These are phyloP conservation scores for Apophysomyces variabilis DNA, from an alignment of 371 early-diverging fungal genomes.

Conservation along the genomic window DNA sequence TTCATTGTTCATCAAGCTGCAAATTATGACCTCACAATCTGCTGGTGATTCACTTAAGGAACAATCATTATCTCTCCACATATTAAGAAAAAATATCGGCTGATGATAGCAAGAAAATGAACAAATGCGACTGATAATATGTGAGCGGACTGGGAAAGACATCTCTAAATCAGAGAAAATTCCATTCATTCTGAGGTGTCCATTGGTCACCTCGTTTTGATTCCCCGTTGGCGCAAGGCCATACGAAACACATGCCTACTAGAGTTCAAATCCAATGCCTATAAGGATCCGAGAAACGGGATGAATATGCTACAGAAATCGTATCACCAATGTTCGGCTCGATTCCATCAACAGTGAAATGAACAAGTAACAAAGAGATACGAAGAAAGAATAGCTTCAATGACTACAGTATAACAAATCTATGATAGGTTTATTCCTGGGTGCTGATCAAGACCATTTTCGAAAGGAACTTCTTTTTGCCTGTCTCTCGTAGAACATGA, in stretches of 20 bases:
- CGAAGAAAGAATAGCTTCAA: background rate
- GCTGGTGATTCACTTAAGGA: background rate
- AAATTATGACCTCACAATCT: background rate
- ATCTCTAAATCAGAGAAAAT: conserved; percentile 2
- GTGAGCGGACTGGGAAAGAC: background rate
- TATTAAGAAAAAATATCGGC: conserved; percentile 3
- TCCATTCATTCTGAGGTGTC: conserved; percentile 5
- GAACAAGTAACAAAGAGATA: no score
- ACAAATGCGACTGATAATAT: background rate
- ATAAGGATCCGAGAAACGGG: background rate
- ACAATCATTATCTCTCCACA: conserved; percentile 7
- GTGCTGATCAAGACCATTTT: background rate
- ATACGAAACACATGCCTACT: background rate
- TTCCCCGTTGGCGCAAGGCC: background rate
- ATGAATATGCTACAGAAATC: background rate
- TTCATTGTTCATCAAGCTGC: background rate
- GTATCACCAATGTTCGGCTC: background rate
- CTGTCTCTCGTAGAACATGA: background rate
- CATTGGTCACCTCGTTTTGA: conserved; percentile 5
- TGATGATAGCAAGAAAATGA: background rate
- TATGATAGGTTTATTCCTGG: background rate
- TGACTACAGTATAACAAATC: background rate
- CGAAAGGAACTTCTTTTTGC: background rate
- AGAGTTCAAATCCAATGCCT: background rate
- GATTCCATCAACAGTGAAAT: background rate